phyloP scores from a whole-genome alignment of 192 early-diverging fungal species.

The Chytriomyces hyalinus region DNA sequence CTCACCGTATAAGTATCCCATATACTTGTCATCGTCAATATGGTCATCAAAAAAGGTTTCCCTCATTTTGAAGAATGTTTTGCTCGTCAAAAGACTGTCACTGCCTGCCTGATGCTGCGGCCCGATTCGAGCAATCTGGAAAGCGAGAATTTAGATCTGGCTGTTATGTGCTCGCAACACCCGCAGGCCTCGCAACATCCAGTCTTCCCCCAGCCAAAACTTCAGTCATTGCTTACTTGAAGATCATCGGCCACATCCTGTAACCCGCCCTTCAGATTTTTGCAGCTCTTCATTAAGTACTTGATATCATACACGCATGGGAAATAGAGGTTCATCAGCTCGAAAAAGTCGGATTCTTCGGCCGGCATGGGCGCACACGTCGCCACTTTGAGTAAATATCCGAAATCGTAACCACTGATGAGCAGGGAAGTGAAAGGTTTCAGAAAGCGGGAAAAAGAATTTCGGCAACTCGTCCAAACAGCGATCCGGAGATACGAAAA shows the following conservation, averaged over 20 bases:
- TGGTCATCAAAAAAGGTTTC: conserved; percentile 94
- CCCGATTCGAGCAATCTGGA: conserved; percentile 84
- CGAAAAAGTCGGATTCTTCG: conserved; percentile 96
- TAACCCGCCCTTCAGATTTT: conserved; percentile 93
- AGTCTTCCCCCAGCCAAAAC: conserved; percentile 4
- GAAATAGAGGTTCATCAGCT: conserved; percentile 87
- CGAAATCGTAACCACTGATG: conserved; percentile 95
- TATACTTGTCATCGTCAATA: conserved; percentile 92
- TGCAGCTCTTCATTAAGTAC: conserved; percentile 95
- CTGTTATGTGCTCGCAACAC: background rate
- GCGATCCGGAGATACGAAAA: background rate
- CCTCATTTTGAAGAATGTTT: conserved; percentile 98
- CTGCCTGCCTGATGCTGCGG: conserved; percentile 99
- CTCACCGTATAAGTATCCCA: conserved; percentile 67
- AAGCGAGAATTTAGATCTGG: background rate
- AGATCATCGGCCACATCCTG: conserved; percentile 98
- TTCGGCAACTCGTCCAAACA: background rate
- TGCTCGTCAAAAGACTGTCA: conserved; percentile 92
- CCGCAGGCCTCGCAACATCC: background rate
- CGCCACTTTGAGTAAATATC: conserved; percentile 94
- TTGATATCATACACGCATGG: conserved; percentile 99
- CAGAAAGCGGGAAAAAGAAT: background rate
- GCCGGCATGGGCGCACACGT: conserved; percentile 89
- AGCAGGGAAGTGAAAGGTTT: background rate
- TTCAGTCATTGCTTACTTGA: conserved; percentile 59